Percentiles rank a stretch among this genome's conserved stretches.
These are phyloP conservation scores for Coemansia sp. DNA, from an alignment of 371 early-diverging fungal species.

Conservation along the genomic window DNA sequence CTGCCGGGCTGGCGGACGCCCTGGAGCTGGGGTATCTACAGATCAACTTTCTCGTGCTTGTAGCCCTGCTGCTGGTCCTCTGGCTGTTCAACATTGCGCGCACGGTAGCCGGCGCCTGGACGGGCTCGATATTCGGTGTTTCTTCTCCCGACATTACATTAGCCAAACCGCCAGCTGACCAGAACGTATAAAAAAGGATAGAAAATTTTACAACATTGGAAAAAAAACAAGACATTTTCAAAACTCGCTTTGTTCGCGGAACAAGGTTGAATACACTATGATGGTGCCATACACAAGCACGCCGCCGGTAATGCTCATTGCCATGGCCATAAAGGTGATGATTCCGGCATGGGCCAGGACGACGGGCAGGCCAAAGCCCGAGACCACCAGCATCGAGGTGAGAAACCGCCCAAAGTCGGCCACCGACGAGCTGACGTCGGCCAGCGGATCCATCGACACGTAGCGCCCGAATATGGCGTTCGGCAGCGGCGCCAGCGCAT, in stretches of 20 bases:
- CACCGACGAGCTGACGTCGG: constrained; percentile 72
- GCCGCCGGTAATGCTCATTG: constrained; percentile 85
- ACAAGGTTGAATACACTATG: constrained; percentile 45
- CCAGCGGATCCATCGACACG: constrained; percentile 70
- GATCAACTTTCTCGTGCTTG: constrained; percentile 9
- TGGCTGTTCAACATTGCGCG: constrained; percentile 28
- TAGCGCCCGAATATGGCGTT: constrained; percentile 80
- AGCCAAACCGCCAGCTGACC: too few relatives aligned
- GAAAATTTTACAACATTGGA: too few relatives aligned
- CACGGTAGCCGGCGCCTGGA: constrained; percentile 13
- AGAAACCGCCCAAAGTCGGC: constrained; percentile 90
- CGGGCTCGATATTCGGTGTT: constrained; percentile 9
- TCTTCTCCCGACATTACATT: neutral
- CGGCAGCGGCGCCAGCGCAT: constrained; percentile 85
- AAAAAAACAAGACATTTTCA: neutral
- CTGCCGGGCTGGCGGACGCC: constrained; percentile 19
- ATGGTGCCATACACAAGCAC: constrained; percentile 84
- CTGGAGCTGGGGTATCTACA: constrained; percentile 16
- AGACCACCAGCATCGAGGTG: constrained; percentile 87
- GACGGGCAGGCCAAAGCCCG: constrained; percentile 69
- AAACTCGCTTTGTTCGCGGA: constrained; percentile 39
- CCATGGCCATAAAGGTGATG: constrained; percentile 67
- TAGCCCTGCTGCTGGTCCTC: constrained; percentile 7
- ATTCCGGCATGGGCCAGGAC: constrained; percentile 59
- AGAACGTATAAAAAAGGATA: too few relatives aligned